phyloP scores from a whole-genome alignment of 2,329 filamentous ascomycete species.

The Diplodia scrobiculata region DNA sequence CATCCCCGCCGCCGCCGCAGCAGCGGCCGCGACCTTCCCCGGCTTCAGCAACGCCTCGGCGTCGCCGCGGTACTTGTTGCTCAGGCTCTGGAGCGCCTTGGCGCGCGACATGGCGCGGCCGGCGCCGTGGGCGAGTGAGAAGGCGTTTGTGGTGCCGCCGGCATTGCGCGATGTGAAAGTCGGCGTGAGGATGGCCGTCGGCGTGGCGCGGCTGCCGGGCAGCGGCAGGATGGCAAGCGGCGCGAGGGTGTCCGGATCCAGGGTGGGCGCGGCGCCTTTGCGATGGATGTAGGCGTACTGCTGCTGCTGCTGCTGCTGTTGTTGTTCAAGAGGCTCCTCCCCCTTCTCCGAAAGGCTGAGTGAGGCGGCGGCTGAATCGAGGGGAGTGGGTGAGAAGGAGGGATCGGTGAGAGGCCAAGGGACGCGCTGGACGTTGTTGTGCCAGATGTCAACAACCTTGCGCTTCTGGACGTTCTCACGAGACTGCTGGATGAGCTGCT shows the following conservation, averaged over 20 bases:
- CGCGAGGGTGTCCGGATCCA: constrained; percentile 33
- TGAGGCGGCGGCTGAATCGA: background rate
- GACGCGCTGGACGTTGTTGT: constrained; percentile 43
- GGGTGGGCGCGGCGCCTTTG: constrained; percentile 45
- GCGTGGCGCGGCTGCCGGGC: constrained; percentile 45
- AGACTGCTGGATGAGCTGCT: constrained; percentile 28
- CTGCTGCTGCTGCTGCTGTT: background rate
- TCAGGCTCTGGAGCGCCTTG: constrained; percentile 40
- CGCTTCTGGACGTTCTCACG: constrained; percentile 35
- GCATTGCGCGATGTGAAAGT: constrained; percentile 37
- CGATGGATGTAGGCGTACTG: constrained; percentile 42
- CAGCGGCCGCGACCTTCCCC: constrained; percentile 6
- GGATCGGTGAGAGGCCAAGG: constrained; percentile 37
- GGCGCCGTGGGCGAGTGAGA: constrained; percentile 45
- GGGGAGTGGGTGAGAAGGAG: background rate
- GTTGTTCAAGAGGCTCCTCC: background rate
- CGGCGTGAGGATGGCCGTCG: constrained; percentile 44
- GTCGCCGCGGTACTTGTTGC: constrained; percentile 41
- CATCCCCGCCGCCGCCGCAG: background rate
- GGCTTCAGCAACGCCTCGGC: constrained; percentile 38
- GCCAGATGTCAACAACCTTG: constrained; percentile 44
- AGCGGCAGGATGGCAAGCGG: constrained; percentile 42
- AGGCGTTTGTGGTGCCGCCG: constrained; percentile 40
- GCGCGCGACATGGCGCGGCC: constrained; percentile 45
- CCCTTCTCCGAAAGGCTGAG: background rate